phyloP scores from a whole-genome alignment of 164 flowering plant genomes.

The Umbellularia californica region DNA sequence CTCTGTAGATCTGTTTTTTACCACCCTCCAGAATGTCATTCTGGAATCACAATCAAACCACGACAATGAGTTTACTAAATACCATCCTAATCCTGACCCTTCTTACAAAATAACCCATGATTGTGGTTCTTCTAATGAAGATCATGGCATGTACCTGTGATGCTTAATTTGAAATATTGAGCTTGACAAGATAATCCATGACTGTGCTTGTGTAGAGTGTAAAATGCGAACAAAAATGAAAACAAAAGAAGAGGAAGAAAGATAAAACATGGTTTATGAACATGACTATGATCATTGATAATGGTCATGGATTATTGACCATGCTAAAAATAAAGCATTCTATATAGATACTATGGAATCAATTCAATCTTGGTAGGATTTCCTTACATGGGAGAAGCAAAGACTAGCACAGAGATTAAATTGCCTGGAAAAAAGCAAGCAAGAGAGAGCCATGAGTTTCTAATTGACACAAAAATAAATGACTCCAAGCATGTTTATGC shows the following conservation, averaged over 20 bases:
- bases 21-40: slow-evolving; percentile 40
- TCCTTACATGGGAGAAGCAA: slow-evolving; percentile 56
- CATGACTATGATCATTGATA: not conserved
- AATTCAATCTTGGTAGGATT: not conserved
- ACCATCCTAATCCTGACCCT: not conserved
- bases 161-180: not conserved
- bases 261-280: not conserved
- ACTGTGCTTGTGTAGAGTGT: not conserved
- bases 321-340: no score
- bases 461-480: not conserved
- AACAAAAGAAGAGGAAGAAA: not conserved
- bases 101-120: not conserved
- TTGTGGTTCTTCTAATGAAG: not conserved
- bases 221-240: not conserved
- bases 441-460: not conserved
- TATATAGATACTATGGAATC: not conserved
- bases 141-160: not conserved
- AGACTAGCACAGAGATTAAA: slow-evolving; percentile 43
- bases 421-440: slow-evolving; percentile 40
- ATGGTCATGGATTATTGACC: not conserved
- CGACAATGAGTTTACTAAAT: not conserved
- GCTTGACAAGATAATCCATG: no score
- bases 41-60: slow-evolving; percentile 19
- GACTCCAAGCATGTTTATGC: not conserved
- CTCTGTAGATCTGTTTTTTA: slow-evolving; percentile 65